These are phyloP conservation scores for Aspergillus sclerotioniger DNA, from an alignment of 495 filamentous ascomycete genomes.

Conservation along the genomic window DNA sequence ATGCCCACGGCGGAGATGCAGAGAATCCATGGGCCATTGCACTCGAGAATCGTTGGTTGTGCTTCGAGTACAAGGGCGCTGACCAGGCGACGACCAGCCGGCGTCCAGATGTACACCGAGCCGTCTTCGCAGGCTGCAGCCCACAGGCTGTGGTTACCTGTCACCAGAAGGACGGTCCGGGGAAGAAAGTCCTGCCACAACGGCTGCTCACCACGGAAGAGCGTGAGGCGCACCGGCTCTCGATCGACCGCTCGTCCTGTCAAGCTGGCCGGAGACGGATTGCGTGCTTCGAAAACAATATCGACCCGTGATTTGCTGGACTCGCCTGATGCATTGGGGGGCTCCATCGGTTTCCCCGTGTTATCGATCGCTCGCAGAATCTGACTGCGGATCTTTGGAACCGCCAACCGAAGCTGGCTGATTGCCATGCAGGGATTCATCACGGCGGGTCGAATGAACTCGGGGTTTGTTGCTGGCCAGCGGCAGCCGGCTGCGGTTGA, in stretches of 20 bases:
- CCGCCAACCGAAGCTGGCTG: slow-evolving; percentile 83
- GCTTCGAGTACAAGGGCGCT: slow-evolving; percentile 85
- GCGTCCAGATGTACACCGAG: slow-evolving; percentile 89
- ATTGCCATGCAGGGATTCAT: slow-evolving; percentile 74
- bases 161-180: slow-evolving; percentile 74
- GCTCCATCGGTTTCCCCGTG: slow-evolving; percentile 45
- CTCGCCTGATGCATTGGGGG: slow-evolving; percentile 49
- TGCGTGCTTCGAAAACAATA: slow-evolving; percentile 70
- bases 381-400: slow-evolving; percentile 80
- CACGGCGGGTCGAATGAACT: slow-evolving; percentile 84
- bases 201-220: slow-evolving; percentile 76
- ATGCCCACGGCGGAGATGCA: slow-evolving; percentile 85
- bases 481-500: slow-evolving; percentile 49
- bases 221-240: slow-evolving; percentile 79
- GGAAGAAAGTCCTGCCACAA: slow-evolving; percentile 95
- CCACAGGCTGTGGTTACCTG: slow-evolving; percentile 89
- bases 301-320: slow-evolving; percentile 61
- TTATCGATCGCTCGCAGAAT: slow-evolving; percentile 60
- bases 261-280: slow-evolving; percentile 57
- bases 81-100: slow-evolving; percentile 81
- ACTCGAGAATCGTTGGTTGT: slow-evolving; percentile 90
- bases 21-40: slow-evolving; percentile 81
- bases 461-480: slow-evolving; percentile 68
- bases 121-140: slow-evolving; percentile 91
- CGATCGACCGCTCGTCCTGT: slow-evolving; percentile 58